Conservation (phyloP, 2,329 filamentous ascomycete species). For the Podosphaera leucotricha region DNA sequence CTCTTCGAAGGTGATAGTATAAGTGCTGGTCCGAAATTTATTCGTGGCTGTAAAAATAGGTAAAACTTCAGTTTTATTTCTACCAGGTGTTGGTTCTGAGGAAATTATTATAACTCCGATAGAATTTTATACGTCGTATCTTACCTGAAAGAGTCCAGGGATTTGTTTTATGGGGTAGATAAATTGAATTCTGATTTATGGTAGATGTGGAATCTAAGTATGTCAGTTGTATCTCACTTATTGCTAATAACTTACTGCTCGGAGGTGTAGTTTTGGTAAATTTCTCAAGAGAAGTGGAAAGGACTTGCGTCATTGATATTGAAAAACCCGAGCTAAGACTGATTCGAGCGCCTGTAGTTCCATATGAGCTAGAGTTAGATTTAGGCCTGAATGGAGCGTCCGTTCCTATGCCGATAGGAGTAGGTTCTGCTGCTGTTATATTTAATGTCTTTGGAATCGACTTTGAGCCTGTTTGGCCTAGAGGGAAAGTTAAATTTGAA, state of each 20-base stretch:
- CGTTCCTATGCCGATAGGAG: not conserved
- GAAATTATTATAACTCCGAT: not conserved
- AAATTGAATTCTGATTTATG: not conserved
- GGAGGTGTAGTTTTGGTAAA: not conserved
- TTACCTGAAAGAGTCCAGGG: not conserved
- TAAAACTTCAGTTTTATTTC: not conserved
- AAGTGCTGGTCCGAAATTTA: not conserved
- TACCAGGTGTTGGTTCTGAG: not conserved
- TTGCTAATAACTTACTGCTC: not conserved
- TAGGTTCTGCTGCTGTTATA: not conserved
- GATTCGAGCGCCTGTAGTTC: not conserved
- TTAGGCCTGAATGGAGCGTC: not conserved
- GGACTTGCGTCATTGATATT: not conserved
- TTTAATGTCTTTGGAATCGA: not conserved
- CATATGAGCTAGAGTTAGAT: not conserved
- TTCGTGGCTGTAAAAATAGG: not conserved
- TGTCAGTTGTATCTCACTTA: not conserved
- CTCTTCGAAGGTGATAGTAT: not conserved
- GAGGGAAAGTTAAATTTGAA: not conserved
- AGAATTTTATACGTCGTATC: not conserved
- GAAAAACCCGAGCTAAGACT: not conserved
- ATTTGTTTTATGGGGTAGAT: not conserved
- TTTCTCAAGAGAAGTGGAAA: not conserved
- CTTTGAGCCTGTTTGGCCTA: not conserved
- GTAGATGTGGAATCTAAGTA: not conserved